Evolutionary conservation across 768 basidiomycete species (phyloP).

Genomic region (Asterophora lycoperdoides): DNA sequence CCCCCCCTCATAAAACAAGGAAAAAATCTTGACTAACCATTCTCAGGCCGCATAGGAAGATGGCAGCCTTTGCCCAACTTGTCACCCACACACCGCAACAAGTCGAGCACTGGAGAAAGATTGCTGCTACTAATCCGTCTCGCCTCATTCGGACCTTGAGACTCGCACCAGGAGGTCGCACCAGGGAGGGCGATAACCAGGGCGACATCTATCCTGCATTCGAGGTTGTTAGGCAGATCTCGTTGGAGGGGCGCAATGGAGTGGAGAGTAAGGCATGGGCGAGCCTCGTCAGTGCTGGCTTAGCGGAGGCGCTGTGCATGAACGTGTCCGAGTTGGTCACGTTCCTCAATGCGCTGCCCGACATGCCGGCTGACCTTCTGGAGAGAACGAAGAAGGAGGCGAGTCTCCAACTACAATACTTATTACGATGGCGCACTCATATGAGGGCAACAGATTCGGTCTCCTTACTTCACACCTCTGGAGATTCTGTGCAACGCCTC

Average conservation of each 20-base stretch:
- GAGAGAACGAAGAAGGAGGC: conserved; percentile 9
- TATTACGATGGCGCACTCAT: not conserved
- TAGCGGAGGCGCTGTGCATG: conserved; percentile 5
- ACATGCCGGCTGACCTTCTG: conserved; percentile 6
- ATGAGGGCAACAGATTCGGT: conserved; percentile 2
- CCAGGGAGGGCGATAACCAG: conserved; percentile 6
- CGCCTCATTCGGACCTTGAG: conserved; percentile 2
- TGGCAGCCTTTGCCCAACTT: not conserved
- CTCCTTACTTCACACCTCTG: conserved; percentile 6
- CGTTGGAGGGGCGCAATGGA: not conserved
- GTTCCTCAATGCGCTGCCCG: not conserved
- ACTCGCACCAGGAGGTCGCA: conserved; percentile 2
- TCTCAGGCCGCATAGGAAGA: not conserved
- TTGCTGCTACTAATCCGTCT: conserved; percentile 3
- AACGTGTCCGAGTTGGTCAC: conserved; percentile 8
- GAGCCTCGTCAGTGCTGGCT: conserved; percentile 2
- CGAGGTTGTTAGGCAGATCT: not conserved
- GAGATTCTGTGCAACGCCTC: conserved; percentile 6
- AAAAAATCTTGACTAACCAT: no score
- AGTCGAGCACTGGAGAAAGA: conserved; percentile 3
- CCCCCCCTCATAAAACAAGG: no score
- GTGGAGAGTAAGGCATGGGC: conserved; percentile 1
- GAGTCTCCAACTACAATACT: not conserved
- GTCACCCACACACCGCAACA: conserved; percentile 10
- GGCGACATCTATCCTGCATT: conserved; percentile 7